phyloP scores from a whole-genome alignment of 768 basidiomycete species.

The Pulveroboletus sp. region DNA sequence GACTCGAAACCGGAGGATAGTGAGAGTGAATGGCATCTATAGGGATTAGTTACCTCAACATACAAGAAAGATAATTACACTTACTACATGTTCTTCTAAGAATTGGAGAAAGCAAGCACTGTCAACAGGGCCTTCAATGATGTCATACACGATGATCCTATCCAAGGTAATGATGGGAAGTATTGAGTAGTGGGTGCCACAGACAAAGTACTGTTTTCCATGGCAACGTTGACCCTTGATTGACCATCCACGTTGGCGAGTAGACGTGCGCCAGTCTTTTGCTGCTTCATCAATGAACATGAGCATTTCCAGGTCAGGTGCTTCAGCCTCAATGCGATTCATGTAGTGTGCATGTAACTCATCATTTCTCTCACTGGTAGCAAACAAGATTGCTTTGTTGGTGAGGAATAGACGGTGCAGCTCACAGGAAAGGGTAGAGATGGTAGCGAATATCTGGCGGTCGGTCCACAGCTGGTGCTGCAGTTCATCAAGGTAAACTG shows the following conservation, averaged over 20 bases:
- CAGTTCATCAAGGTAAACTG: no score
- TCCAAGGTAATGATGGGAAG: slow-evolving; percentile 18
- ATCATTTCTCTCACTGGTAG: no score
- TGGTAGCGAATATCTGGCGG: no score
- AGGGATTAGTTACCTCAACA: not conserved
- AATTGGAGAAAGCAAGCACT: slow-evolving; percentile 5
- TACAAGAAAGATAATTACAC: no score
- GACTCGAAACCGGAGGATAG: not conserved
- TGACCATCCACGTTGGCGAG: not conserved
- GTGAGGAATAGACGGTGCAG: no score
- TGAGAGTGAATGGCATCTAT: slow-evolving; percentile 9
- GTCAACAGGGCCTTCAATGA: slow-evolving; percentile 15
- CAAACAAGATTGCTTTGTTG: no score
- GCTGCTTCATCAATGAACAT: not conserved
- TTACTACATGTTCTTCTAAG: slow-evolving; percentile 10
- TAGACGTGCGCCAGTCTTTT: not conserved
- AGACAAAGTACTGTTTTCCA: slow-evolving; percentile 3
- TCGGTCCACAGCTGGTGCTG: no score
- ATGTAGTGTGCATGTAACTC: no score
- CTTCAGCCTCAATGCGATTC: no score
- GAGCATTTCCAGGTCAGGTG: no score
- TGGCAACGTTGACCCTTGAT: no score
- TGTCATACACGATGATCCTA: slow-evolving; percentile 17
- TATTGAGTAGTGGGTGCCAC: slow-evolving; percentile 12
- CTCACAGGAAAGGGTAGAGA: no score